Conservation (phyloP, 768 basidiomycete genomes). For the Pisolithus albus region DNA sequence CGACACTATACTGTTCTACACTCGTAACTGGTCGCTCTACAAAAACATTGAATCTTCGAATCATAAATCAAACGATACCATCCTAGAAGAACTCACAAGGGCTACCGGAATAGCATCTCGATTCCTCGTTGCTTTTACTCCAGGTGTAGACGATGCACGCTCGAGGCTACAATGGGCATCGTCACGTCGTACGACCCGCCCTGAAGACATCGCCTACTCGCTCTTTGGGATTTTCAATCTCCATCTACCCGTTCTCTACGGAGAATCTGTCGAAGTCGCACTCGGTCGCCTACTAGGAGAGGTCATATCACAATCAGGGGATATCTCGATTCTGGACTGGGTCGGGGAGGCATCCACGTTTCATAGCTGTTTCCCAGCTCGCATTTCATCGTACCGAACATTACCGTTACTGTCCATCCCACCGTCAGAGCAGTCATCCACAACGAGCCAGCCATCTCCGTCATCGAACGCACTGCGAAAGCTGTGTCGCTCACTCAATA, state of each 20-base stretch:
- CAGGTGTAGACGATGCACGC: slow-evolving; percentile 1
- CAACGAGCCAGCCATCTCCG: no score
- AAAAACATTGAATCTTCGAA: background rate
- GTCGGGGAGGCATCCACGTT: background rate
- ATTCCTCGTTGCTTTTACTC: background rate
- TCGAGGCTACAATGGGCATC: background rate
- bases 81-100: background rate
- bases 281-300: background rate
- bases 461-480: no score
- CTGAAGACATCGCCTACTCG: slow-evolving; percentile 3
- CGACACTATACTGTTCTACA: background rate
- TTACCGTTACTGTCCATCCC: background rate
- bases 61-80: background rate
- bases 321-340: background rate
- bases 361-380: background rate
- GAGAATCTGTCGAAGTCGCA: background rate
- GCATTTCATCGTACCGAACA: background rate
- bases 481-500: no score
- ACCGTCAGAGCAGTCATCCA: no score
- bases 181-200: background rate
- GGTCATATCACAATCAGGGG: background rate
- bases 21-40: slow-evolving; percentile 1
- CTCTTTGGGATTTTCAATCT: slow-evolving; percentile 4
- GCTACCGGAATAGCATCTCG: background rate
- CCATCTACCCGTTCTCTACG: background rate